A percentile compares a stretch with the other conserved stretches of the same genome.
These are phyloP conservation scores for Sporothrix brasiliensis DNA, from an alignment of 2,329 filamentous ascomycete species.

Conservation along the genomic window DNA sequence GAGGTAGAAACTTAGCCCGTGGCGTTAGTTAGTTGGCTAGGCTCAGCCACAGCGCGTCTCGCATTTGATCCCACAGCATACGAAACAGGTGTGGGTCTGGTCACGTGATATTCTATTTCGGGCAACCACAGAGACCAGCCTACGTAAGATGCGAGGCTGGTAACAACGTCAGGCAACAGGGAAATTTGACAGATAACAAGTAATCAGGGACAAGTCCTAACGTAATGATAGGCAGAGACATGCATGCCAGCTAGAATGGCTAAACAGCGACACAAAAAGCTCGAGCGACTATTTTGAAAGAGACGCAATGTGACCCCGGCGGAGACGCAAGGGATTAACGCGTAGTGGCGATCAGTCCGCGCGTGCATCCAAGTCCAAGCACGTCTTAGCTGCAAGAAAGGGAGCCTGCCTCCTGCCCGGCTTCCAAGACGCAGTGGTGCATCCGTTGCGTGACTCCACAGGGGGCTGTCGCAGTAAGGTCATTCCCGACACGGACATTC, in stretches of 20 bases:
- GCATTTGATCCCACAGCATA: background rate
- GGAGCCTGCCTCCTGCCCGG: background rate
- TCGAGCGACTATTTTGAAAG: background rate
- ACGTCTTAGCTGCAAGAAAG: conserved; percentile 4
- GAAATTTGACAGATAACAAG: background rate
- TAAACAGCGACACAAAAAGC: background rate
- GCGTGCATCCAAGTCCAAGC: background rate
- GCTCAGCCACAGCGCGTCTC: conserved; percentile 32
- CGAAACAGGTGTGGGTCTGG: background rate
- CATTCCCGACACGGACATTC: background rate
- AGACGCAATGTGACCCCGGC: background rate
- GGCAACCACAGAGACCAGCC: background rate
- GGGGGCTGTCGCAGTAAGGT: background rate
- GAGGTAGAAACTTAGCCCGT: conserved; percentile 24
- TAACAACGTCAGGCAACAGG: background rate
- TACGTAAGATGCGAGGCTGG: conserved; percentile 1
- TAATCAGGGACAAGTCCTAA: background rate
- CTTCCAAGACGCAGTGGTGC: background rate
- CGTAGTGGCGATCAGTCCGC: background rate
- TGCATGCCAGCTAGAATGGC: background rate
- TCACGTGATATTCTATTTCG: conserved; percentile 27
- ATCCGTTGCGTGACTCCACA: background rate
- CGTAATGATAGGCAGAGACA: background rate
- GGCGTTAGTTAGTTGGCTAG: conserved; percentile 11
- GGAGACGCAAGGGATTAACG: conserved; percentile 15